These are phyloP conservation scores for Hirschioporus abietinus DNA, from an alignment of 768 basidiomycete species.

Conservation along the genomic window DNA sequence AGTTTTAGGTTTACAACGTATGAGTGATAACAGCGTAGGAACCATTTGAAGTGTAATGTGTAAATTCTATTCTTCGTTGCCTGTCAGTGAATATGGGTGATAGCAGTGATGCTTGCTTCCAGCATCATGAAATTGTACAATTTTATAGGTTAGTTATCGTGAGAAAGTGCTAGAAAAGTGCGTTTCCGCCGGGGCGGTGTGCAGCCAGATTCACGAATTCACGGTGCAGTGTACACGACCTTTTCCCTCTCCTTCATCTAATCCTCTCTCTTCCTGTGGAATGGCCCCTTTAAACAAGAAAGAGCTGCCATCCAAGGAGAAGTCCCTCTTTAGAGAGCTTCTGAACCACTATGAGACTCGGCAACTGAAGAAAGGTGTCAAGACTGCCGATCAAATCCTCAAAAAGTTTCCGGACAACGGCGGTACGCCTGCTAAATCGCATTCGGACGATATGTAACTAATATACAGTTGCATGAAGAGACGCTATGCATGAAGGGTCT, in stretches of 20 bases:
- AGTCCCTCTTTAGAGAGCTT: slow-evolving; percentile 79
- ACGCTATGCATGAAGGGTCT: slow-evolving; percentile 97
- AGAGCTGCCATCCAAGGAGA: slow-evolving; percentile 76
- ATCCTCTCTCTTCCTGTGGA: not conserved
- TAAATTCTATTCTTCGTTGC: too few relatives aligned
- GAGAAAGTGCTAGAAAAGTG: too few relatives aligned
- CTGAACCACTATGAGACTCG: slow-evolving; percentile 84
- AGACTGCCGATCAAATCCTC: slow-evolving; percentile 88
- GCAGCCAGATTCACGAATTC: too few relatives aligned
- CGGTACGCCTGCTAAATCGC: slow-evolving; percentile 44
- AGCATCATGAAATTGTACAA: too few relatives aligned
- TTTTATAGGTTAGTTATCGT: too few relatives aligned
- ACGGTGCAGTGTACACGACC: not conserved
- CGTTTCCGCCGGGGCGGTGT: too few relatives aligned
- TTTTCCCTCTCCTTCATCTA: too few relatives aligned
- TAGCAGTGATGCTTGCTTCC: too few relatives aligned
- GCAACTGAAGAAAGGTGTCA: slow-evolving; percentile 84
- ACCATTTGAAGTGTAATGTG: too few relatives aligned
- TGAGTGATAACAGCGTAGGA: too few relatives aligned
- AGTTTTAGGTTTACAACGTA: too few relatives aligned
- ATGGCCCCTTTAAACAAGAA: slow-evolving; percentile 31
- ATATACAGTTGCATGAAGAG: slow-evolving; percentile 42
- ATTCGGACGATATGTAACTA: not conserved
- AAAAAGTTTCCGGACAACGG: slow-evolving; percentile 96
- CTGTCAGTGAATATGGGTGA: too few relatives aligned